These are phyloP conservation scores for Singerocomus inundabilis DNA, from an alignment of 1,284 basidiomycete genomes.

Conservation along the genomic window DNA sequence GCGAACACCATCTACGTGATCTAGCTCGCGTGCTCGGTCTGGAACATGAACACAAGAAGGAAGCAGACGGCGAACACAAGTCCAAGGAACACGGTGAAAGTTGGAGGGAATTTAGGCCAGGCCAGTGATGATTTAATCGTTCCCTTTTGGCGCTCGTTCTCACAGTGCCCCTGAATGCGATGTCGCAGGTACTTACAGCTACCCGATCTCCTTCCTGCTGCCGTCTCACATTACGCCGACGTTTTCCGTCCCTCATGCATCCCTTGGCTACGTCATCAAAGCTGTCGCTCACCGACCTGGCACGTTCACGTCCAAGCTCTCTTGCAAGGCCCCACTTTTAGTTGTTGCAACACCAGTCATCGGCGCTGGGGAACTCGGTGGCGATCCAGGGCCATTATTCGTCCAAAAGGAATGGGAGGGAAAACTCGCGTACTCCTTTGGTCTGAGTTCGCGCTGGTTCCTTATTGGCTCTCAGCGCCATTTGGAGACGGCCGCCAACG, in stretches of 20 bases:
- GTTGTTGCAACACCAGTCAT: slow-evolving; percentile 80
- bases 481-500: neutral
- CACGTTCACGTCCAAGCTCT: slow-evolving; percentile 78
- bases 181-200: slow-evolving; percentile 81
- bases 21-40: slow-evolving; percentile 25
- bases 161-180: neutral
- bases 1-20: slow-evolving; percentile 20
- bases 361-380: slow-evolving; percentile 44
- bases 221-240: slow-evolving; percentile 82
- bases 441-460: slow-evolving; percentile 82
- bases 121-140: slow-evolving; percentile 43
- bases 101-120: slow-evolving; percentile 94
- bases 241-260: slow-evolving; percentile 77
- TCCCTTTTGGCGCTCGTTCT: neutral
- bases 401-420: slow-evolving; percentile 93
- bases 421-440: slow-evolving; percentile 84
- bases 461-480: slow-evolving; percentile 57
- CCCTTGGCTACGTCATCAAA: slow-evolving; percentile 78
- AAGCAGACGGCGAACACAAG: slow-evolving; percentile 15
- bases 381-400: slow-evolving; percentile 39
- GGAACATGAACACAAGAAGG: slow-evolving; percentile 18
- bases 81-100: slow-evolving; percentile 47
- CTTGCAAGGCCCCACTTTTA: slow-evolving; percentile 70
- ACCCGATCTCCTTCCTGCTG: slow-evolving; percentile 89
- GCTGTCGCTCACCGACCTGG: slow-evolving; percentile 87